Base-by-base conservation (phyloP, 306 rosid species). In the Vigna radiata region DNA sequence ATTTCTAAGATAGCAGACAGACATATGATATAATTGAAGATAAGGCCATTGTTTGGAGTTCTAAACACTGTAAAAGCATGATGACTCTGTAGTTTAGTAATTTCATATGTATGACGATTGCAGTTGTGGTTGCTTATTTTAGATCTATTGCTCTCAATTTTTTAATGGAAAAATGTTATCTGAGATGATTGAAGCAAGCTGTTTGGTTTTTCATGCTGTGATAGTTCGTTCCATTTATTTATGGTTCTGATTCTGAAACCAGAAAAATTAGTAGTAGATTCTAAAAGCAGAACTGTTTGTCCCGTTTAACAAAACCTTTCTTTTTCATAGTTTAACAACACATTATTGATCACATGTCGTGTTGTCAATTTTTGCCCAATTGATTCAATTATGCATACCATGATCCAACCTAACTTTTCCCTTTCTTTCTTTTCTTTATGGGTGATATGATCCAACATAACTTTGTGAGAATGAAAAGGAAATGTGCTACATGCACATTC, bases 341-440 rank as follows among this genome's bases (percentile, higher is more conserved):
- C 80, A 80, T 80, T 52, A 73, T 78, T 83, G 77, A 75, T 72
- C 70, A 53, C 83, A 81, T 81, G 85, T 75, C 84, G 70, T 64
- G 79, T 72, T 76, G 78, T 74, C 81, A 64, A 54, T 75, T 67
- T 70, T 73, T 47, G 50, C 27, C 75, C 69, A 48, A 50, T 37
- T 77, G 50, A 73, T 77, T 82, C 83, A 83, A 79, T 84, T 79
- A 72, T 55, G 76, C 78, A 83, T 79, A 66, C 54, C 78, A 76
- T 73, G 84, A 76, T 83, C 89, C 87, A 77, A 68, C 79, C 37
- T 75, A 23, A 58, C 72, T 25, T 68, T 36, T 37, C 7, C 48
- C 18, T 63, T 10, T 37, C 36, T 36, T 62, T 14, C 11, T 60
- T 56, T 78, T 27, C 50, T 47, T 44, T 60, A n/a, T 27, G 33